phyloP scores from a whole-genome alignment of 495 filamentous ascomycete genomes.

The Tuber brumale region DNA sequence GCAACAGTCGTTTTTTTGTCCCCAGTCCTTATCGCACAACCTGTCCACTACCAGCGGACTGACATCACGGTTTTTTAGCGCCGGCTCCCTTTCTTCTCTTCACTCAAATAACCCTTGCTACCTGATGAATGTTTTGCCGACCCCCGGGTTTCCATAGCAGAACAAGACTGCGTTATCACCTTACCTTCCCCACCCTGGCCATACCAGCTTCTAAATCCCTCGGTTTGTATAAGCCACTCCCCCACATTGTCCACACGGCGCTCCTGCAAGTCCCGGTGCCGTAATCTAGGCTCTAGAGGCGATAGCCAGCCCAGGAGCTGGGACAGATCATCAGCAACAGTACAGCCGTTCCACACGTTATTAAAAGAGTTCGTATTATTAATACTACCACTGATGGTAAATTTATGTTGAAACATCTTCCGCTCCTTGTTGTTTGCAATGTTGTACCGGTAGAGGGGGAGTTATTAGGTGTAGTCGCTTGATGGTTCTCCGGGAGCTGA shows the following conservation, averaged over 20 bases:
- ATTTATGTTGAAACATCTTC: neutral
- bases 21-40: neutral
- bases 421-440: neutral
- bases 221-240: neutral
- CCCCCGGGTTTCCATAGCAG: neutral
- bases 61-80: neutral
- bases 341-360: neutral
- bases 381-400: neutral
- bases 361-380: neutral
- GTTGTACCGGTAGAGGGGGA: neutral
- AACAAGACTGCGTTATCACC: neutral
- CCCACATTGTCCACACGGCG: too few species aligned
- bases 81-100: too few species aligned
- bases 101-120: neutral
- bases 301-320: neutral
- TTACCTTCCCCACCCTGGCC: neutral
- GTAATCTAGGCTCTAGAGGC: neutral
- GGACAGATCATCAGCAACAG: neutral
- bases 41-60: neutral
- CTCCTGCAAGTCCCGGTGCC: neutral
- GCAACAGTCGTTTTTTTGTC: neutral
- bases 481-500: neutral
- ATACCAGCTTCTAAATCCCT: neutral
- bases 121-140: constrained; percentile 1
- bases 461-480: neutral